Conservation (phyloP, 139 green algal genomes). For the Chlorella vulgaris region DNA sequence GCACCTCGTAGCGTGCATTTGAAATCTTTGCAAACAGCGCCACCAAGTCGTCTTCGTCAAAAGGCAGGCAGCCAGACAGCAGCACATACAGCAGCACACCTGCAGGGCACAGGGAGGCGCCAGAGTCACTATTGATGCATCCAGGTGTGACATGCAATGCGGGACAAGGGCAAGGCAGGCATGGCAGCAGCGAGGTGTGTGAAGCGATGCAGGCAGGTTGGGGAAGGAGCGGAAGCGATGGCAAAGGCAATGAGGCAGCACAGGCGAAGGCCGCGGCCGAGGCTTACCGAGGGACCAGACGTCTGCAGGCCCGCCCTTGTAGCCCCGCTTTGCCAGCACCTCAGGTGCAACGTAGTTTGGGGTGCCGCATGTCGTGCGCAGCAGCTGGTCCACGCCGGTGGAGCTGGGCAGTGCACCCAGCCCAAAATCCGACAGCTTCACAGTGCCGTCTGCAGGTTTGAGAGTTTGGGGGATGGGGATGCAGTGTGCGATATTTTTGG, state of each 20-base stretch:
- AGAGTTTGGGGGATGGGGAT: not conserved
- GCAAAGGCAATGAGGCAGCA: not conserved
- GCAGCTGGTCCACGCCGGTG: not conserved
- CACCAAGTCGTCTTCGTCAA: constrained; percentile 57
- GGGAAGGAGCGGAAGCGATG: not conserved
- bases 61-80: constrained; percentile 56
- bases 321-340: constrained; percentile 56
- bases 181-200: not conserved
- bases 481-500: not conserved
- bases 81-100: constrained; percentile 58
- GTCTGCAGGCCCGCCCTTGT: constrained; percentile 60
- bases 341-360: constrained; percentile 83
- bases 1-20: constrained; percentile 44
- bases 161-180: too few relatives aligned
- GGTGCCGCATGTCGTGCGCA: constrained; percentile 76
- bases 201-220: not conserved
- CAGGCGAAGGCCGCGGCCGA: not conserved
- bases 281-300: constrained; percentile 66
- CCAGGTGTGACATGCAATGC: too few relatives aligned
- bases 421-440: constrained; percentile 73
- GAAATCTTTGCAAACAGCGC: constrained; percentile 53
- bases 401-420: constrained; percentile 46
- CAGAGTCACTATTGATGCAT: too few relatives aligned
- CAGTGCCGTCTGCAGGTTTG: constrained; percentile 30
- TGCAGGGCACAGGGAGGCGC: constrained; percentile 17